A percentile compares a stretch with the other conserved stretches of the same genome.
Evolutionary conservation across 169 alveolate genomes (phyloP).

Genomic region (Cryptosporidium viatorum): DNA sequence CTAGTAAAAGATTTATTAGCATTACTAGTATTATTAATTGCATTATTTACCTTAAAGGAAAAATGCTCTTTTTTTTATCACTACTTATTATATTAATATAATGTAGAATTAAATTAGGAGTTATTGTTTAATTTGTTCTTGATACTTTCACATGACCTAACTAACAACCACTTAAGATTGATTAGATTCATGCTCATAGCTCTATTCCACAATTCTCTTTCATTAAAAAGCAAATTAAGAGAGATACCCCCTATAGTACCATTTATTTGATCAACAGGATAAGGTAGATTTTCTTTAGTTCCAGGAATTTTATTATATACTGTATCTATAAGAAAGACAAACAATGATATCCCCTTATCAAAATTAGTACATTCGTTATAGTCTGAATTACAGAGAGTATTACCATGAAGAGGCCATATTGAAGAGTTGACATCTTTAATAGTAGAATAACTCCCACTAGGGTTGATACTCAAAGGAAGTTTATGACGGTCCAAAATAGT

Average conservation of each 20-base stretch:
- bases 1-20: background rate
- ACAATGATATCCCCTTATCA: conserved; percentile 12
- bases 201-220: conserved; percentile 35
- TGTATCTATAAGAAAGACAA: background rate
- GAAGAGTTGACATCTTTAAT: background rate
- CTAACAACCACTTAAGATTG: conserved; percentile 38
- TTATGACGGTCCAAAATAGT: conserved; percentile 25
- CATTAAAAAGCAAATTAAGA: conserved; percentile 32
- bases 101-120: too few species aligned
- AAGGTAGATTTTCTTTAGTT: conserved; percentile 17
- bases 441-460: conserved; percentile 60
- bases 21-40: background rate
- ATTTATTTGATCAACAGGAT: background rate
- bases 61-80: too few species aligned
- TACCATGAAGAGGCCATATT: conserved; percentile 49
- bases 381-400: conserved; percentile 31
- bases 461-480: background rate
- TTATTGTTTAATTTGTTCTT: background rate
- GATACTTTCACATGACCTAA: conserved; percentile 12
- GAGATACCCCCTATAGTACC: conserved; percentile 5
- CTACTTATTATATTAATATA: background rate
- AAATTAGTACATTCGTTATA: conserved; percentile 41
- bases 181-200: conserved; percentile 58
- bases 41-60: background rate
- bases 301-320: background rate